Evolutionary conservation across 129 eudicot species (phyloP).

Genomic region (Calendula officinalis): DNA sequence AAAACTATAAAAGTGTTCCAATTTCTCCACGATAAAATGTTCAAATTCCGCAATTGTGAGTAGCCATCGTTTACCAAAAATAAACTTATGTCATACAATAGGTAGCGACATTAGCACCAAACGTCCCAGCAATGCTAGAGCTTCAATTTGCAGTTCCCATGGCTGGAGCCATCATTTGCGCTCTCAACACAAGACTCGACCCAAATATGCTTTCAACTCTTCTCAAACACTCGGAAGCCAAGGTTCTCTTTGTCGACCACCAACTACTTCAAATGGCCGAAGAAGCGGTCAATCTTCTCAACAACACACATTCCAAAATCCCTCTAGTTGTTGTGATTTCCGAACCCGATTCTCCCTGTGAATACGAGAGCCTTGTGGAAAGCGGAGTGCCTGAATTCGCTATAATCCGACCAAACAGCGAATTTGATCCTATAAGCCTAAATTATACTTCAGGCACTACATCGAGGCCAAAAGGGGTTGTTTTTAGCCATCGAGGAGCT

Average conservation of each 20-base stretch:
- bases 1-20: too few species aligned
- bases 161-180: slow-evolving; percentile 46
- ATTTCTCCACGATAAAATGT: too few species aligned
- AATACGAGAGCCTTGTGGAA: slow-evolving; percentile 34
- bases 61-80: too few species aligned
- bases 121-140: slow-evolving; percentile 45
- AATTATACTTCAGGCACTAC: slow-evolving; percentile 50
- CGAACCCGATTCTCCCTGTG: slow-evolving; percentile 14
- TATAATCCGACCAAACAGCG: slow-evolving; percentile 14
- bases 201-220: slow-evolving; percentile 26
- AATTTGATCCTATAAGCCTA: slow-evolving; percentile 38
- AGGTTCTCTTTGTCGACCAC: slow-evolving; percentile 41
- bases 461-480: slow-evolving; percentile 45
- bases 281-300: slow-evolving; percentile 20
- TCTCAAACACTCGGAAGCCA: slow-evolving; percentile 43
- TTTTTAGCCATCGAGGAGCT: slow-evolving; percentile 43
- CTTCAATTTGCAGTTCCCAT: slow-evolving; percentile 50
- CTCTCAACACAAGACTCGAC: slow-evolving; percentile 38
- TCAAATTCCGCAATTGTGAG: too few species aligned
- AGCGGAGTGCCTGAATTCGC: slow-evolving; percentile 20
- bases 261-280: slow-evolving; percentile 17
- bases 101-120: slow-evolving; percentile 42
- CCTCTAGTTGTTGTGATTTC: slow-evolving; percentile 31
- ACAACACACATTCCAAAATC: not conserved
- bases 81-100: not conserved